Evolutionary conservation across 257 asterid species (phyloP).

Genomic region (Rubia yunnanensis): DNA sequence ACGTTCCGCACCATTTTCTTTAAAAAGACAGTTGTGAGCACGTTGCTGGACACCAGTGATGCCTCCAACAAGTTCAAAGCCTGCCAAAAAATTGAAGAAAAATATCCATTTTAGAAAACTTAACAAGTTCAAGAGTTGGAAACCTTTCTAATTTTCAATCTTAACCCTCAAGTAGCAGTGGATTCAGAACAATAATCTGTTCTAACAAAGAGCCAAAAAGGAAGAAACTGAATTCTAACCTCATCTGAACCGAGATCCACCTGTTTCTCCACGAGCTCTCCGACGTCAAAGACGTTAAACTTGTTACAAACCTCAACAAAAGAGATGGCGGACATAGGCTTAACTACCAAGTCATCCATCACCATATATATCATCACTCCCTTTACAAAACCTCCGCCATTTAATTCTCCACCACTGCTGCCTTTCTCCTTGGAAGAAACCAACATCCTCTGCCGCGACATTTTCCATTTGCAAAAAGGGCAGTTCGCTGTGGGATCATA

Average conservation of each 20-base stretch:
- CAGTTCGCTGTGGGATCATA: constrained; percentile 21
- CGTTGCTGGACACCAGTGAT: constrained; percentile 16
- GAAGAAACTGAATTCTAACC: constrained; percentile 11
- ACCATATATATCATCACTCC: constrained; percentile 26
- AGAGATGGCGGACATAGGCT: constrained; percentile 24
- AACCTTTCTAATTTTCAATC: no score
- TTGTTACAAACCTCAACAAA: constrained; percentile 15
- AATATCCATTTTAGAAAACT: not conserved
- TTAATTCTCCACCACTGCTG: not conserved
- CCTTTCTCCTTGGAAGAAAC: constrained; percentile 4
- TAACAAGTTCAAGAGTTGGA: not conserved
- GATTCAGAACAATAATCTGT: not conserved
- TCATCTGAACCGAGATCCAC: constrained; percentile 19
- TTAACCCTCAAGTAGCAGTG: no score
- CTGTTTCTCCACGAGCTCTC: constrained; percentile 1
- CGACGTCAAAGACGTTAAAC: constrained; percentile 15
- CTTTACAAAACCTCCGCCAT: constrained; percentile 29
- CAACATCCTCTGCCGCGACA: not conserved
- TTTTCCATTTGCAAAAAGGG: not conserved
- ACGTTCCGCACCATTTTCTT: not conserved
- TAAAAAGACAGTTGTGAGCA: constrained; percentile 20
- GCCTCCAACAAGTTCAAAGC: constrained; percentile 28
- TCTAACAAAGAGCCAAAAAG: not conserved
- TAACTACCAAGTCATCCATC: constrained; percentile 26
- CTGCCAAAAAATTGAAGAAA: not conserved